Evolutionary conservation across 148 eudicot species (phyloP).

Genomic region (Rhododendron ferrugineum): DNA sequence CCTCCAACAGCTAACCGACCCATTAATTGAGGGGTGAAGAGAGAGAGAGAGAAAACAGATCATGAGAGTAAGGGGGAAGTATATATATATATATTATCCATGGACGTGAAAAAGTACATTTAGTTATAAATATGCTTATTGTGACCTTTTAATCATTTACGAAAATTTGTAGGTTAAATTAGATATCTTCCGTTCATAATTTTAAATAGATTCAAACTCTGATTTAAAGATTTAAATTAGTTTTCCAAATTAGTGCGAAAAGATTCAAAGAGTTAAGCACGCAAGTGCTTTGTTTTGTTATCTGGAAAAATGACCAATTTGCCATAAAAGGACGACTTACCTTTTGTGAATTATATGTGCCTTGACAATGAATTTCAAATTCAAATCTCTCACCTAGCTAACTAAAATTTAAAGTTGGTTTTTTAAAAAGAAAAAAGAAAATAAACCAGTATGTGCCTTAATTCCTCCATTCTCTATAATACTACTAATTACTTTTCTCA

Average conservation of each 20-base stretch:
- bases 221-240: too few species aligned
- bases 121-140: neutral
- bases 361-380: neutral
- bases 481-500: neutral
- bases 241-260: too few species aligned
- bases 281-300: too few species aligned
- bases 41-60: neutral
- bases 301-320: too few species aligned
- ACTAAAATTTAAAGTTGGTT: neutral
- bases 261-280: too few species aligned
- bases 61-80: neutral
- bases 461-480: too few species aligned
- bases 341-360: neutral
- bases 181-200: neutral
- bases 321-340: neutral
- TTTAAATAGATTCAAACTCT: too few species aligned
- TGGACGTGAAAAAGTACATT: neutral
- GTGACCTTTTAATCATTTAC: neutral
- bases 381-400: neutral
- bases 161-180: too few species aligned
- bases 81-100: neutral
- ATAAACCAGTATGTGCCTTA: neutral
- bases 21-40: slow-evolving; percentile 22
- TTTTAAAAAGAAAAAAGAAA: neutral
- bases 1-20: slow-evolving; percentile 45